Conservation (phyloP, 2,329 filamentous ascomycete genomes). For the Fusarium ambrosium region DNA sequence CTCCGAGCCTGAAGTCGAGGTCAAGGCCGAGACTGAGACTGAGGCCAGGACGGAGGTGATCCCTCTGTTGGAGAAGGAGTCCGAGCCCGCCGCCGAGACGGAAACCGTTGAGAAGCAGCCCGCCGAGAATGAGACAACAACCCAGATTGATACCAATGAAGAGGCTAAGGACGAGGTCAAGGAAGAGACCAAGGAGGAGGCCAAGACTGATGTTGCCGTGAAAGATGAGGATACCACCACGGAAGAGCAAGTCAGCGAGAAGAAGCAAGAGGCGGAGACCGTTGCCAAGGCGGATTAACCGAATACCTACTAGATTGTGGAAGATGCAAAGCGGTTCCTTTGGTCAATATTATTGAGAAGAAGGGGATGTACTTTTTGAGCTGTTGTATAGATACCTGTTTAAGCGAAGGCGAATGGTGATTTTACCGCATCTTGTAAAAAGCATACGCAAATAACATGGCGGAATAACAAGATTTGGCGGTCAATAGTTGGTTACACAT, state of each 20-base stretch:
- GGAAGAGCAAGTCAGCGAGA: constrained; percentile 18
- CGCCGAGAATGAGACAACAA: constrained; percentile 14
- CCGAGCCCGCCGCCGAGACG: constrained; percentile 3
- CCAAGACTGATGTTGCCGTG: not conserved
- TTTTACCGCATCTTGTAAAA: constrained; percentile 40
- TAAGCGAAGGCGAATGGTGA: constrained; percentile 51
- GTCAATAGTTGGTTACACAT: constrained; percentile 21
- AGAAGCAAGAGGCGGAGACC: constrained; percentile 27
- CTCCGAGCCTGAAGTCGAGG: constrained; percentile 18
- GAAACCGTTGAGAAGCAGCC: constrained; percentile 12
- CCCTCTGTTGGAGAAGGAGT: constrained; percentile 30
- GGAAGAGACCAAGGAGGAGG: constrained; percentile 17
- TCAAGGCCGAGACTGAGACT: not conserved
- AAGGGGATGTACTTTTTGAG: constrained; percentile 37
- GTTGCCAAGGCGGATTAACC: constrained; percentile 24
- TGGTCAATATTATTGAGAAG: constrained; percentile 27
- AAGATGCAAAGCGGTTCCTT: constrained; percentile 35
- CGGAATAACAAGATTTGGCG: constrained; percentile 23
- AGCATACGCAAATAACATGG: constrained; percentile 21
- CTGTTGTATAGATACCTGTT: constrained; percentile 50
- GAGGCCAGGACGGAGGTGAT: constrained; percentile 21
- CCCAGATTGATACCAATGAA: constrained; percentile 17
- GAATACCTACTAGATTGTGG: constrained; percentile 31
- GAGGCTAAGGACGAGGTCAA: constrained; percentile 12
- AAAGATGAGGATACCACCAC: constrained; percentile 29